Base-by-base conservation (phyloP, 176 grass and related monocot genomes). In the Carex myosuroides region DNA sequence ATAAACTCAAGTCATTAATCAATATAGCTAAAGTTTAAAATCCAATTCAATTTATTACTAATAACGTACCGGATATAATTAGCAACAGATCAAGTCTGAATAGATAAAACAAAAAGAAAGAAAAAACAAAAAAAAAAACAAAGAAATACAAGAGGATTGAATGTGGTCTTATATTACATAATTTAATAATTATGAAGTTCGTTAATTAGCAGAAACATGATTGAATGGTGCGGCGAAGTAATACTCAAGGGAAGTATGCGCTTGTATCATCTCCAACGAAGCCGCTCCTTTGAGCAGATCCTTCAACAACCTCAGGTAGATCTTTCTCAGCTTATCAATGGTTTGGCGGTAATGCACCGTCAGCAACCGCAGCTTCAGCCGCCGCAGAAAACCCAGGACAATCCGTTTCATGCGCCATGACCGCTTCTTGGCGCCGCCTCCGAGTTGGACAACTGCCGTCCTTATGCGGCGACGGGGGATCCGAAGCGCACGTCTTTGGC, bases 391-490 rank as follows among this genome's bases (percentile, higher is more conserved):
- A 61, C 89, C 89, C 1, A 94, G 14, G 22, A 85, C 56, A 41
- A 91, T 30, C 48, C 70, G 29, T 22, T 59, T 39, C 61, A 53
- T 42, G 6, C 75, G 52, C 0, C 83, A 50, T 3, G 80, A 82
- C 54, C 9, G 1, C 80, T 48, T 1, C 54, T 64, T 82, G 5
- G 0, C 16, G 3, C 41, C 82, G 0, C 75, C 84, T n/a, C 84
- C 91, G 4, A 94, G 92, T 46, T 79, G 87, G 33, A 54, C 89
- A 68, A 94, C 87, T 2, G 85, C 85, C 58, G 75, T 87, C 71
- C 50, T 85, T 86, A 89, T 87, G 80, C 58, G 90, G 20, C 70
- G 32, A 0, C 83, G 6, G 2, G 61, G 80, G 21, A 82, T 53
- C n/a, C 61, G 61, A 30, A 82, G 68, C 13, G 8, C 39, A 8